A percentile compares a stretch with the other conserved stretches of the same genome.
These are phyloP conservation scores for Ceratocystis colombiana DNA, from an alignment of 2,329 filamentous ascomycete genomes.

Conservation along the genomic window DNA sequence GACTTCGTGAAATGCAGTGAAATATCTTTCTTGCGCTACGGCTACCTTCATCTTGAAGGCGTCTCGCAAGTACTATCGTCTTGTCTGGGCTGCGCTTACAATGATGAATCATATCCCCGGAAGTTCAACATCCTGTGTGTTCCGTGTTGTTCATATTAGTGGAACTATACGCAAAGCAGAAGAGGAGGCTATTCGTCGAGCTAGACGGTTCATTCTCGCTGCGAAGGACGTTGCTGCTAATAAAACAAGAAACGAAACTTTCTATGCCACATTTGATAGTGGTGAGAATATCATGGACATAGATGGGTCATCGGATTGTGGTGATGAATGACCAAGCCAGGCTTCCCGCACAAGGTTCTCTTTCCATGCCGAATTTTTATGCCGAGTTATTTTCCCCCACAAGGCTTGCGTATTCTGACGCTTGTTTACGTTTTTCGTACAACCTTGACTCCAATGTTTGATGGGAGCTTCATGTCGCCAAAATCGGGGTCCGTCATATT, in stretches of 20 bases:
- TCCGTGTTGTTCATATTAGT: slow-evolving; percentile 75
- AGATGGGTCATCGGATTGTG: slow-evolving; percentile 32
- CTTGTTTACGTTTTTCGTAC: slow-evolving; percentile 52
- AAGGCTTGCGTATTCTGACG: not conserved
- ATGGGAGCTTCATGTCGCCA: slow-evolving; percentile 43
- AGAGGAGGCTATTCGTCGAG: slow-evolving; percentile 74
- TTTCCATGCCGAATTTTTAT: too few relatives aligned
- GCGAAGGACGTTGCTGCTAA: slow-evolving; percentile 44
- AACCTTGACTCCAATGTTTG: slow-evolving; percentile 60
- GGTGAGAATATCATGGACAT: slow-evolving; percentile 20
- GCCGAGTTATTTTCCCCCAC: not conserved
- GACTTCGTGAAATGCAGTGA: slow-evolving; percentile 50
- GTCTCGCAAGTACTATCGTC: slow-evolving; percentile 67
- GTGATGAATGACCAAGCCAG: slow-evolving; percentile 14
- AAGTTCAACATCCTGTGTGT: slow-evolving; percentile 57
- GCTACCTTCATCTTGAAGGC: slow-evolving; percentile 87
- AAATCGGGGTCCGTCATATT: slow-evolving; percentile 38
- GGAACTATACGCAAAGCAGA: slow-evolving; percentile 90
- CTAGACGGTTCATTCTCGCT: slow-evolving; percentile 59
- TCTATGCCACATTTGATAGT: slow-evolving; percentile 27
- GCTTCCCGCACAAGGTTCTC: not conserved
- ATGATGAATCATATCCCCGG: slow-evolving; percentile 63
- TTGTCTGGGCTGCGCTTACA: slow-evolving; percentile 83
- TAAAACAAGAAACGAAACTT: slow-evolving; percentile 13
- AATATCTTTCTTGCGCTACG: slow-evolving; percentile 86